These are phyloP conservation scores for Ambrosiella beaveri DNA, from an alignment of 2,329 filamentous ascomycete species.

Conservation along the genomic window DNA sequence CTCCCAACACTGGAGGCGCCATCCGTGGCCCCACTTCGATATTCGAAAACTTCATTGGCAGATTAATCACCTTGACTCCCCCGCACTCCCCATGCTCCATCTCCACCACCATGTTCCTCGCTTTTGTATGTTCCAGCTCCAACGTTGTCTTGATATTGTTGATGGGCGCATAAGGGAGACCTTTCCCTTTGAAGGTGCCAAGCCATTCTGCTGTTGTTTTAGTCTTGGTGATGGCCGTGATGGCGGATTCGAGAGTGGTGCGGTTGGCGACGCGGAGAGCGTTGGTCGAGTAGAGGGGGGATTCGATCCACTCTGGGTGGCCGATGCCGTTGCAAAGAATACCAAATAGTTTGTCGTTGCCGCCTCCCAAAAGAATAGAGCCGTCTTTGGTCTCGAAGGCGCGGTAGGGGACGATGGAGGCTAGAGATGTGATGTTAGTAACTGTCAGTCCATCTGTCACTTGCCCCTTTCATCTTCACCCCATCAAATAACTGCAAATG, in stretches of 20 bases:
- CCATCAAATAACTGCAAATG: background rate
- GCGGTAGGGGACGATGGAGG: constrained; percentile 92
- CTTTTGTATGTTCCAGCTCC: constrained; percentile 67
- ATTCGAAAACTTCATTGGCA: constrained; percentile 84
- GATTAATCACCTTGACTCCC: constrained; percentile 76
- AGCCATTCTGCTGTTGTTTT: constrained; percentile 84
- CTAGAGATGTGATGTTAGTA: constrained; percentile 24
- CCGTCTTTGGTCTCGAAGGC: constrained; percentile 61
- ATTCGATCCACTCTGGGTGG: constrained; percentile 40
- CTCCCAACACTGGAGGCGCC: constrained; percentile 67
- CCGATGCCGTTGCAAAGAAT: constrained; percentile 44
- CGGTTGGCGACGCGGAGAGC: constrained; percentile 51
- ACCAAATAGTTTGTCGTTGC: constrained; percentile 54
- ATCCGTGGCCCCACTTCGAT: constrained; percentile 58
- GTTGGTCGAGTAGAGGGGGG: constrained; percentile 44
- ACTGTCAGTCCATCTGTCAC: no score
- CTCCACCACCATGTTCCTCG: constrained; percentile 78
- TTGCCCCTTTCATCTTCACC: background rate
- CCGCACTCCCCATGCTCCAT: constrained; percentile 72
- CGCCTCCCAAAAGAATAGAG: constrained; percentile 52
- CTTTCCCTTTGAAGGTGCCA: constrained; percentile 67
- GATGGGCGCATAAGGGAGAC: constrained; percentile 82
- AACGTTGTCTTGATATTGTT: constrained; percentile 81
- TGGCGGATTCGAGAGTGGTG: constrained; percentile 57
- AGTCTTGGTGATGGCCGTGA: constrained; percentile 55